Conservation (phyloP, 768 basidiomycete species). For the Xerocomus potaroensis region DNA sequence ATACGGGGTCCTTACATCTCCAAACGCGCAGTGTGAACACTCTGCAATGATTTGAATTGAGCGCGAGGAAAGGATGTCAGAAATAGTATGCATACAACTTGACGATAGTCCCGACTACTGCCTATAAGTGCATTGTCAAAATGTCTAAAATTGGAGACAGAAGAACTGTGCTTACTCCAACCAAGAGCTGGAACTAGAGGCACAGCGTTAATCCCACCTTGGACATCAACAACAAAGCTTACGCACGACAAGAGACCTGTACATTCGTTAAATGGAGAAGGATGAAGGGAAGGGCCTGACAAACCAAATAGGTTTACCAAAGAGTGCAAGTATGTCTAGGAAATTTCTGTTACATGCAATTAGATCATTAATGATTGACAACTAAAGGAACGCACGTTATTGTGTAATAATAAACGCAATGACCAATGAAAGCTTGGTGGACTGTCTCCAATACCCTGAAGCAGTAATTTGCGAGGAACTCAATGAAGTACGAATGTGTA, state of each 20-base stretch:
- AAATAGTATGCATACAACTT: conserved; percentile 40
- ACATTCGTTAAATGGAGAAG: conserved; percentile 14
- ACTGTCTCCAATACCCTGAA: conserved; percentile 43
- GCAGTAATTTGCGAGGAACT: not conserved
- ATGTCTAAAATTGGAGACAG: not conserved
- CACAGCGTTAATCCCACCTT: not conserved
- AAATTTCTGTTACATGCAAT: conserved; percentile 35
- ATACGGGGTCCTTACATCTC: conserved; percentile 44
- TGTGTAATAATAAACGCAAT: conserved; percentile 51
- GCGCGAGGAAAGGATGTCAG: not conserved
- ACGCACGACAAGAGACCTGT: conserved; percentile 49
- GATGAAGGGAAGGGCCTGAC: conserved; percentile 5
- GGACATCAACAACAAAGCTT: conserved; percentile 2
- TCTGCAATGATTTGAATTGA: conserved; percentile 25
- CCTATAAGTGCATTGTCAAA: conserved; percentile 30
- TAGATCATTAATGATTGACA: not conserved
- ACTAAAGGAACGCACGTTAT: conserved; percentile 40
- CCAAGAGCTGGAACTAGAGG: conserved; percentile 40
- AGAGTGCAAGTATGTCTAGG: conserved; percentile 33
- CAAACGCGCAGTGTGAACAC: conserved; percentile 59
- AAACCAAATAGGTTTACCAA: conserved; percentile 43
- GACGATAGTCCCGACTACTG: conserved; percentile 52
- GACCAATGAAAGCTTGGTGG: conserved; percentile 50
- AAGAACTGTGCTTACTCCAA: conserved; percentile 31
- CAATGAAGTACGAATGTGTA: not conserved